Conservation (phyloP, 495 filamentous ascomycete species). For the Podospora pseudopauciseta region DNA sequence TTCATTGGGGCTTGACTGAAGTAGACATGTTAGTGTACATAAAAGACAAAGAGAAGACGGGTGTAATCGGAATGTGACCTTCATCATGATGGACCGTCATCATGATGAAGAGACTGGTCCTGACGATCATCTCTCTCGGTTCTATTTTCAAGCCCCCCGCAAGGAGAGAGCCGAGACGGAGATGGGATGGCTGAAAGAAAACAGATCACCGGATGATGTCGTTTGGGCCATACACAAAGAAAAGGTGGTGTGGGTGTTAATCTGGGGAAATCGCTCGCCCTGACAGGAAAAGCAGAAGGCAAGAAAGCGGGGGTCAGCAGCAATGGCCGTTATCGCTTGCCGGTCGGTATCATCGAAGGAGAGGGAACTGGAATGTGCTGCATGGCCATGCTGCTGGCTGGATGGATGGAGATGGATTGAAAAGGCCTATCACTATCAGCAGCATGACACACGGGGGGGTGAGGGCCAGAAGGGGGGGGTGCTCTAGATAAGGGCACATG, state of each 20-base stretch:
- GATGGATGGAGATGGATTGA: not conserved
- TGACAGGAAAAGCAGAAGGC: not conserved
- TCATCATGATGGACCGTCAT: not conserved
- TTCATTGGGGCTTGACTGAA: not conserved
- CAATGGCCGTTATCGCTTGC: no score
- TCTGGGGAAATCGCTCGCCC: not conserved
- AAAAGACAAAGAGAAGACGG: not conserved
- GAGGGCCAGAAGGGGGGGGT: not conserved
- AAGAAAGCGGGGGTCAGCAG: not conserved
- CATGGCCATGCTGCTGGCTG: no score
- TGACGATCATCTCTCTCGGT: not conserved
- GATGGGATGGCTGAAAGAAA: not conserved
- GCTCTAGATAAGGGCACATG: conserved; percentile 1
- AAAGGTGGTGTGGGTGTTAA: not conserved
- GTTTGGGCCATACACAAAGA: not conserved
- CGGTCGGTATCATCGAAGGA: not conserved
- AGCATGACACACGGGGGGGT: not conserved
- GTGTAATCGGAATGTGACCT: not conserved
- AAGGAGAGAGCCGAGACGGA: no score
- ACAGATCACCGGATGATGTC: not conserved
- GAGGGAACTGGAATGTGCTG: not conserved
- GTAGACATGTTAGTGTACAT: not conserved
- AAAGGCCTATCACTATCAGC: not conserved
- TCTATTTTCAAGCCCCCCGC: not conserved
- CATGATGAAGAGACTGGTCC: not conserved